Base-by-base conservation (phyloP, 108 stramenopile species). In the Schizochytrium sp. region DNA sequence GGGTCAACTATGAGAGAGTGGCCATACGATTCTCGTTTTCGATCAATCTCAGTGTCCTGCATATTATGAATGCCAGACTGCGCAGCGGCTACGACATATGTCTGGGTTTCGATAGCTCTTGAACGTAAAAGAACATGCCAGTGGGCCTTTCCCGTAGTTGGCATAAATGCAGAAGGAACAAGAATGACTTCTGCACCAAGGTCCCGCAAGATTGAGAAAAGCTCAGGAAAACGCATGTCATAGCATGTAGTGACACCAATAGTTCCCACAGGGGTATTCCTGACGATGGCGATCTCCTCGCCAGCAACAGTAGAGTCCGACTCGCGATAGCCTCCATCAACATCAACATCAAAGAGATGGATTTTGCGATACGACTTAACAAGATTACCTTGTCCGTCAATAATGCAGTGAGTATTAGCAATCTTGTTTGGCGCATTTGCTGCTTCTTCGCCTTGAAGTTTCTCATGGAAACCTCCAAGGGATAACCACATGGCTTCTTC, bases 11-110 rank as follows among this genome's bases (percentile, higher is more conserved):
- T 91, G 46, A 97, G 61, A 42, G 93, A 83, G 91, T 96, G 97
- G 3, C 97, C 97, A 92, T 95, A 98, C 76, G 96, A 96, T 69
- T 92, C 89, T 69, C 97, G 88, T 87, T 95, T 97, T 47, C 76
- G 76, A n/a, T n/a, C 45, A 38, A 49, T 53, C 13, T 49, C 76
- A 5, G 50, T 83, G 38, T 89, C 92, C 8, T 69, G 42, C 42
- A 44, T 44, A 91, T 97, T 97, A 92, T 97, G 97, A 72, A 88
- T 83, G 10, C 98, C 98, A 56, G 83, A 92, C 73, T 99, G 98
- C 3, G 98, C 98, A n/a, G 98, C 97, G 4, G 98, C 98, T 3
- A 99, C 50, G 38, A 99, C 96, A 89, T 96, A 98, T 69, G 95
- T 96, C 88, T 99, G 98, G 61, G 89, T 96, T 93, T 99, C 98